Evolutionary conservation across 2,329 filamentous ascomycete genomes (phyloP).

Genomic region (Monosporascus cannonballus): DNA sequence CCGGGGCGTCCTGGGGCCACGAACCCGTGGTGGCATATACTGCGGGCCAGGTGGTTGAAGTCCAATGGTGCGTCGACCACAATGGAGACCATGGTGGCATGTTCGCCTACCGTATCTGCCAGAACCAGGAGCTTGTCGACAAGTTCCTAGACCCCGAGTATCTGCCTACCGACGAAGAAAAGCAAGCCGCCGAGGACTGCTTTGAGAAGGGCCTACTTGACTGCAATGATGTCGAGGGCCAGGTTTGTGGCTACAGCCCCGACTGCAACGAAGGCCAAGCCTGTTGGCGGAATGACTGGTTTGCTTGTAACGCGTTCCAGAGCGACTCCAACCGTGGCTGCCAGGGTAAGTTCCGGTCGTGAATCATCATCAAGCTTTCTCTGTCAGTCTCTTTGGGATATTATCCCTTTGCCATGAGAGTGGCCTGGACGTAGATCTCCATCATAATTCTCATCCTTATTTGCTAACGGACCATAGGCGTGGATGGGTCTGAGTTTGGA

Average conservation of each 20-base stretch:
- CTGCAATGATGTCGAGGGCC: slow-evolving; percentile 44
- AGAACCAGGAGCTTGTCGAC: slow-evolving; percentile 43
- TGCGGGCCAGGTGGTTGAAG: slow-evolving; percentile 39
- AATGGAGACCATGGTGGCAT: slow-evolving; percentile 53
- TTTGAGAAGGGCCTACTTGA: slow-evolving; percentile 40
- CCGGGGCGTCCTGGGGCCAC: slow-evolving; percentile 37
- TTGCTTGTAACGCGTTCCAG: slow-evolving; percentile 44
- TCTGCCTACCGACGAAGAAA: slow-evolving; percentile 43
- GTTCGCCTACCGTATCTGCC: slow-evolving; percentile 49
- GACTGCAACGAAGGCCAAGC: slow-evolving; percentile 38
- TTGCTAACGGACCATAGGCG: slow-evolving; percentile 19
- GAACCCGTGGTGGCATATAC: slow-evolving; percentile 36
- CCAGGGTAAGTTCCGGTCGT: slow-evolving; percentile 19
- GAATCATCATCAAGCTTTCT: too few relatives aligned
- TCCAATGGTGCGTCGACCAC: slow-evolving; percentile 50
- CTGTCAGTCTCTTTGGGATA: too few relatives aligned
- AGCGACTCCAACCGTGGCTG: slow-evolving; percentile 30
- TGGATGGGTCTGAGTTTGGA: slow-evolving; percentile 35
- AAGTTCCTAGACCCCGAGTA: slow-evolving; percentile 42
- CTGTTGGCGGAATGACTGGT: slow-evolving; percentile 48
- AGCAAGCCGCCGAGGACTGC: slow-evolving; percentile 47
- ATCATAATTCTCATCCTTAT: too few relatives aligned
- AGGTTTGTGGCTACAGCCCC: slow-evolving; percentile 40
- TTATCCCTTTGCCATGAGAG: too few relatives aligned
- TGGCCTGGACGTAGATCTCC: too few relatives aligned